These are phyloP conservation scores for Boletus reticulatus DNA, from an alignment of 768 basidiomycete species.

Conservation along the genomic window DNA sequence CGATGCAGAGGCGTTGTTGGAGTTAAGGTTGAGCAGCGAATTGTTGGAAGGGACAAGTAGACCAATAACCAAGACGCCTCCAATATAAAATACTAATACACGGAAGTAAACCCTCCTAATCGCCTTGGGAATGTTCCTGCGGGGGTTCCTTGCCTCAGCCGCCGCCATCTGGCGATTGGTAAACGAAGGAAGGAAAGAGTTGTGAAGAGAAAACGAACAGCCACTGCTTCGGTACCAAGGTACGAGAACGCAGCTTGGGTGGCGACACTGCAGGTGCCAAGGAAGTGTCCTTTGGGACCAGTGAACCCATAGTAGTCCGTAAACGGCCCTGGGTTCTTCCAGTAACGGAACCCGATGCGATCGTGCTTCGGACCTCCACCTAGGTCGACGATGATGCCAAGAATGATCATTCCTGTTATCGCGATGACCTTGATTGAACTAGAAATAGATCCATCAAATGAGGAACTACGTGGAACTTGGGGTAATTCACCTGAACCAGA, in stretches of 20 bases:
- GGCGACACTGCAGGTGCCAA: constrained; percentile 49
- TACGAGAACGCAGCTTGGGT: constrained; percentile 61
- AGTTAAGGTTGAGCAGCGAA: constrained; percentile 36
- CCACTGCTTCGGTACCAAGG: constrained; percentile 55
- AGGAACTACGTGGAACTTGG: neutral
- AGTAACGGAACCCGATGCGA: constrained; percentile 47
- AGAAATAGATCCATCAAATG: neutral
- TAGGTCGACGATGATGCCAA: constrained; percentile 47
- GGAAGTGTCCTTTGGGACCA: constrained; percentile 51
- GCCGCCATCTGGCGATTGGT: constrained; percentile 36
- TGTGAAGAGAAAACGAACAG: constrained; percentile 25
- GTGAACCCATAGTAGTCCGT: constrained; percentile 37
- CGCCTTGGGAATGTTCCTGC: constrained; percentile 40
- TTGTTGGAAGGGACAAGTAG: constrained; percentile 50
- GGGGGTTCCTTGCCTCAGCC: constrained; percentile 51
- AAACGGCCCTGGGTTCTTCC: constrained; percentile 58
- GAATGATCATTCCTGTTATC: constrained; percentile 43
- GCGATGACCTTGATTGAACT: constrained; percentile 54
- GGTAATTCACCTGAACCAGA: constrained; percentile 41
- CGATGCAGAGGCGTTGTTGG: constrained; percentile 42
- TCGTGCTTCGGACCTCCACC: constrained; percentile 57
- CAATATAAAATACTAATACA: constrained; percentile 37
- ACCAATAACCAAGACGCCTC: constrained; percentile 46
- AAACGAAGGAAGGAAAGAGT: neutral
- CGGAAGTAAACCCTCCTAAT: constrained; percentile 45